Conservation (phyloP, 2,329 filamentous ascomycete genomes). For the Penicillium sp. region DNA sequence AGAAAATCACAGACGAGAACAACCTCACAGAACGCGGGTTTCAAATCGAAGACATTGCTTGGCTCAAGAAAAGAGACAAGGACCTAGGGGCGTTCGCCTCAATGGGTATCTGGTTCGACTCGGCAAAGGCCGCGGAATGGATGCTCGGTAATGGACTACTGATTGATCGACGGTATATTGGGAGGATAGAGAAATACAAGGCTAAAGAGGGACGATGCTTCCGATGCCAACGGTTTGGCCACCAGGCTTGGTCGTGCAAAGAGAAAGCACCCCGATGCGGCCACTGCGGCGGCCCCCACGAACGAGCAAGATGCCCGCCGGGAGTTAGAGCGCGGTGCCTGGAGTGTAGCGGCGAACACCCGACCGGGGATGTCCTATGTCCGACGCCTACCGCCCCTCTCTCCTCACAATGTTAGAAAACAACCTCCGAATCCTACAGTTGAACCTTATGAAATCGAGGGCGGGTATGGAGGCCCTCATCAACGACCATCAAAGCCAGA, state of each 20-base stretch:
- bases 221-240: constrained; percentile 23
- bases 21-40: constrained; percentile 7
- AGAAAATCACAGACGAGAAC: too few species aligned
- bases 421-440: constrained; percentile 21
- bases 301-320: constrained; percentile 18
- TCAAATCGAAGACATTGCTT: constrained; percentile 26
- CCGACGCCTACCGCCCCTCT: constrained; percentile 4
- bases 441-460: constrained; percentile 25
- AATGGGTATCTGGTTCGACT: constrained; percentile 28
- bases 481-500: constrained; percentile 23
- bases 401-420: constrained; percentile 20
- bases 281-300: constrained; percentile 21
- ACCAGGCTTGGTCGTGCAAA: constrained; percentile 26
- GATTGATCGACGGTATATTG: constrained; percentile 22
- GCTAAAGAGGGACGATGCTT: constrained; percentile 23
- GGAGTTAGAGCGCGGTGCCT: constrained; percentile 16
- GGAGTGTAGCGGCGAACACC: constrained; percentile 21
- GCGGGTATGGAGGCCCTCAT: constrained; percentile 29
- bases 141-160: constrained; percentile 23
- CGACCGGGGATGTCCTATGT: constrained; percentile 18
- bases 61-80: constrained; percentile 27
- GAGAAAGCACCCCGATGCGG: constrained; percentile 22
- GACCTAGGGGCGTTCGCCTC: constrained; percentile 20
- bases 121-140: constrained; percentile 21
- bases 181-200: constrained; percentile 17